Percentiles rank a stretch among this genome's conserved stretches.
phyloP scores from a whole-genome alignment of 1,139 yeast species.

The Kodamaea sp. region DNA sequence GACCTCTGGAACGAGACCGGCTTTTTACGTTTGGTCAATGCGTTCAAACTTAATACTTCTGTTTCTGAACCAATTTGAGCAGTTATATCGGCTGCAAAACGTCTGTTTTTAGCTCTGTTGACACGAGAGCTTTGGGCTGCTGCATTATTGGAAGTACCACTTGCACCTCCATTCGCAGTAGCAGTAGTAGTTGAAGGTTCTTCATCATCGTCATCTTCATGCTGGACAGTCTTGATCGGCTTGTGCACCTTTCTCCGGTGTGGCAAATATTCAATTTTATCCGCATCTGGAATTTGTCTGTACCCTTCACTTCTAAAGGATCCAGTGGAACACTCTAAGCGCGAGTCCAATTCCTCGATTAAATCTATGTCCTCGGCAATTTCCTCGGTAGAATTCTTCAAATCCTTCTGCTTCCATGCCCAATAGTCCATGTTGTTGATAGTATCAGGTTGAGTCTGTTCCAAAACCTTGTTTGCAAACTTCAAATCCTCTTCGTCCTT shows the following conservation, averaged over 20 bases:
- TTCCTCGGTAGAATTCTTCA: constrained; percentile 21
- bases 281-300: constrained; percentile 67
- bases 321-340: constrained; percentile 53
- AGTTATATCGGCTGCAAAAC: constrained; percentile 88
- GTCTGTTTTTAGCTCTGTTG: constrained; percentile 83
- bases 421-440: constrained; percentile 55
- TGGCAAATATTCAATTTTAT: constrained; percentile 76
- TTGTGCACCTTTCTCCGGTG: constrained; percentile 62
- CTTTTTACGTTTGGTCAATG: constrained; percentile 83
- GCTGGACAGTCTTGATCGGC: constrained; percentile 57
- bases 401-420: constrained; percentile 64
- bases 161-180: constrained; percentile 9
- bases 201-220: constrained; percentile 53
- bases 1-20: constrained; percentile 96
- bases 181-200: constrained; percentile 24
- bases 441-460: constrained; percentile 20
- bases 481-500: constrained; percentile 75
- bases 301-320: constrained; percentile 78
- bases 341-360: constrained; percentile 32
- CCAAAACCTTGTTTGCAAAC: constrained; percentile 50
- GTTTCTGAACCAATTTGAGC: constrained; percentile 84
- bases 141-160: constrained; percentile 6
- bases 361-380: constrained; percentile 31
- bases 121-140: constrained; percentile 69
- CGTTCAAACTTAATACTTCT: constrained; percentile 73